Evolutionary conservation across 2,329 filamentous ascomycete species (phyloP), one percentile per base, ranked within the genome.

Genomic region (Penicillium sp.): DNA sequence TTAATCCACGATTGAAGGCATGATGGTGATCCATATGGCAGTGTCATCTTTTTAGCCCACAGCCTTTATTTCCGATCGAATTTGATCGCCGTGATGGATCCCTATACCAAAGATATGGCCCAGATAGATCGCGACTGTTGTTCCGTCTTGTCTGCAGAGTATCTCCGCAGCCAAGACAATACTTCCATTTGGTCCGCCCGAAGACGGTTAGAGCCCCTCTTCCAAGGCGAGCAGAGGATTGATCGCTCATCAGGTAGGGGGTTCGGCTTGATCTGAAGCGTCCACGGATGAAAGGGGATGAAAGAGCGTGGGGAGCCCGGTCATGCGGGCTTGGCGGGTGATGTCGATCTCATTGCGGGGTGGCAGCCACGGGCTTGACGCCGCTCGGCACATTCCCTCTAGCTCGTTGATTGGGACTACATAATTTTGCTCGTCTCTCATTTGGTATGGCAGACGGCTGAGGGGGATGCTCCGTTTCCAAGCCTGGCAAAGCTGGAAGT

Each of bases 231-330:
- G 52, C 52, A 52, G 28, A 53, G 7, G 8, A 30, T 6, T 10
- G 14, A 33, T n/a, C n/a, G 22, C 33, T 52, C 5, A 58, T 62
- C 62, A 57, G 52, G 28, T 3, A 2, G 4, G 25, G 28, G 40
- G 3, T 19, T 43, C 1, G 49, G 11, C 19, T 26, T 30, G 56
- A 54, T 26, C 46, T 58, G 62, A 58, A 58, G 58, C 52, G 37
- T 40, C 19, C 5, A 35, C 6, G 51, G 48, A 45, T 52, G 26
- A 48, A 48, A 48, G 14, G 45, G 45, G 14, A 46, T 38, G 38
- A 61, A 37, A n/a, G 19, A 52, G 38, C 33, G 45, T 59, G 57
- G 60, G 56, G 58, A 65, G 62, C 58, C 58, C 43, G 43, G 14
- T 38, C 16, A 6, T 16, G 33, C 33, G 33, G 56, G 33, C 49